Conservation (phyloP, 2,329 filamentous ascomycete species). For the Fusarium sp. region DNA sequence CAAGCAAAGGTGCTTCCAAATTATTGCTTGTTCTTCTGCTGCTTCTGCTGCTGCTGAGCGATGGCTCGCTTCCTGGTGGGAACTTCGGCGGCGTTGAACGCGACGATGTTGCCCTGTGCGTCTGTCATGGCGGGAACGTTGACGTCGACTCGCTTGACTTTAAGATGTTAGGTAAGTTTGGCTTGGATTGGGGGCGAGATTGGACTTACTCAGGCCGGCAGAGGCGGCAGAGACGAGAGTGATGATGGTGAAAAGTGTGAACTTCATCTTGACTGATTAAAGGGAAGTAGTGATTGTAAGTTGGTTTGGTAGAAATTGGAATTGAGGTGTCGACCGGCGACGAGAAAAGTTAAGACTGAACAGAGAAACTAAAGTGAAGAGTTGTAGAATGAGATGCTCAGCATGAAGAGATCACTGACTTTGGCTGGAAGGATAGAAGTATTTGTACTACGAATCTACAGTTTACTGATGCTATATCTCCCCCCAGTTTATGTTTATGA, state of each 20-base stretch:
- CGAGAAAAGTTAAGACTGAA: slow-evolving; percentile 50
- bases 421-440: slow-evolving; percentile 2
- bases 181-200: neutral
- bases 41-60: slow-evolving; percentile 14
- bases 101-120: slow-evolving; percentile 58
- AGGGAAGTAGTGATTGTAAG: slow-evolving; percentile 16
- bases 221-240: slow-evolving; percentile 61
- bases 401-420: slow-evolving; percentile 6
- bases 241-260: slow-evolving; percentile 61
- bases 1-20: neutral
- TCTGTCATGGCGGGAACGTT: slow-evolving; percentile 61
- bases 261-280: slow-evolving; percentile 63
- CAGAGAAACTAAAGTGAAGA: slow-evolving; percentile 15
- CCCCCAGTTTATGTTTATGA: neutral
- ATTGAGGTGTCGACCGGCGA: slow-evolving; percentile 65
- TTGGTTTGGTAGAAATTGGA: slow-evolving; percentile 34
- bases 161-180: slow-evolving; percentile 15
- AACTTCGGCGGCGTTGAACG: slow-evolving; percentile 59
- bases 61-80: slow-evolving; percentile 46
- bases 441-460: slow-evolving; percentile 29
- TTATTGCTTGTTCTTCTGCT: slow-evolving; percentile 18
- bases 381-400: slow-evolving; percentile 11
- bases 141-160: slow-evolving; percentile 48
- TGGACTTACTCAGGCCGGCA: slow-evolving; percentile 53
- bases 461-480: neutral